These are phyloP conservation scores for Suillus alpinus DNA, from an alignment of 768 basidiomycete genomes.

Conservation along the genomic window DNA sequence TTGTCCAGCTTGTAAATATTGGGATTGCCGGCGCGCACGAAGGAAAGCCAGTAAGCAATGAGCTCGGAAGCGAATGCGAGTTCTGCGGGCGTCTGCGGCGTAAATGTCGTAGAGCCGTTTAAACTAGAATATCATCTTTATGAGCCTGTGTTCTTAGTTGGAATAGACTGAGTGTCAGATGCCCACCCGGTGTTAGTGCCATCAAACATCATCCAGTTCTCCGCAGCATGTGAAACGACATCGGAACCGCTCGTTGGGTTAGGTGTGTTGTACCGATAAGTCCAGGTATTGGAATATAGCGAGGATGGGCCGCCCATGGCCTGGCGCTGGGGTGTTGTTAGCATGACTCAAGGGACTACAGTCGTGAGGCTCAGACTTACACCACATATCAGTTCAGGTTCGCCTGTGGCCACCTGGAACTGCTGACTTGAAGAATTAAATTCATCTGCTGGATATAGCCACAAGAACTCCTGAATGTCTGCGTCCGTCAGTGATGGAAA, in stretches of 20 bases:
- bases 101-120: slow-evolving; percentile 54
- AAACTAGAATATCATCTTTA: slow-evolving; percentile 23
- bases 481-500: slow-evolving; percentile 45
- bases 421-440: slow-evolving; percentile 43
- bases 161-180: no score
- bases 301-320: slow-evolving; percentile 46
- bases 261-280: slow-evolving; percentile 60
- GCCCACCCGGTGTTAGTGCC: slow-evolving; percentile 59
- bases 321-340: slow-evolving; percentile 33
- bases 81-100: slow-evolving; percentile 43
- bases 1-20: slow-evolving; percentile 51
- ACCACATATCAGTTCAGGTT: slow-evolving; percentile 49
- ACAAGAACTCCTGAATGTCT: slow-evolving; percentile 37
- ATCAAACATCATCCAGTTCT: slow-evolving; percentile 69
- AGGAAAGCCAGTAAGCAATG: slow-evolving; percentile 66
- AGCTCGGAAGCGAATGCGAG: slow-evolving; percentile 54
- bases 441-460: slow-evolving; percentile 41
- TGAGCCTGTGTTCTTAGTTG: not conserved
- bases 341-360: not conserved
- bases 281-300: slow-evolving; percentile 38
- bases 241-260: slow-evolving; percentile 40
- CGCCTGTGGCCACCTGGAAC: slow-evolving; percentile 47
- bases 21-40: slow-evolving; percentile 55
- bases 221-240: slow-evolving; percentile 49
- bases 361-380: slow-evolving; percentile 33